Base-by-base conservation (phyloP, 768 basidiomycete species). In the Tephrocybe sp. region DNA sequence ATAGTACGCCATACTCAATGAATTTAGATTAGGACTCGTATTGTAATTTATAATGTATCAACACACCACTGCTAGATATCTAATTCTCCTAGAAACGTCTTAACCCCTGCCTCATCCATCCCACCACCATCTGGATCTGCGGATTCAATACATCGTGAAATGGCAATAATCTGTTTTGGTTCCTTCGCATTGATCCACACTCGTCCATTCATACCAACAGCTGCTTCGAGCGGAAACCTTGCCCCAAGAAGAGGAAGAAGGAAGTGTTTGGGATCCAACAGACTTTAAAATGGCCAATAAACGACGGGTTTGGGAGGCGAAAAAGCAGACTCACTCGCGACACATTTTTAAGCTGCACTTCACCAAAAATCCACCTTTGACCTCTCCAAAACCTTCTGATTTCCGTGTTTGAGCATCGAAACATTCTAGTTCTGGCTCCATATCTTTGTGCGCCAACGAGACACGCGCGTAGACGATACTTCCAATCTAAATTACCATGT, bases 371-470 rank as follows among this genome's bases (percentile, higher is more conserved):
- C 96, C 96, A 7, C 86, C 89, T 57, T 90, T 93, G 33, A 99
- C 77, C 58, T 95, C 94, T 1, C 97, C 97, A 59, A 90, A 98
- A 0, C 93, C 96, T 53, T 92, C 91, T 1, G 93, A 73, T 68
- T 97, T 98, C 56, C 83, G 85, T 20, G 91, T 92, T 59, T 93
- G 88, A 1, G 92, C 90, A 62, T 98, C 92, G 60, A 97, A 92
- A 65, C 97, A 99, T 64, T 97, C 93, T 8, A 99, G 73, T 63
- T 99, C 97, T 1, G 97, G 95, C 48, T 99, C 97, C 90, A 98
- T 95, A 66, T 98, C 95, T 62, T 93, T 90, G 62, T 95, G 92
- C 5, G 97, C 94, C 17, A 96, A 73, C 12, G 93, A 93, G 26
- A 99, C 86, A 20, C 95, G 83, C 0, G 93, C 93, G 65, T 96